Percentiles rank a stretch among this genome's conserved stretches.
phyloP scores from a whole-genome alignment of 306 rosid genomes.

The Ormosia emarginata region DNA sequence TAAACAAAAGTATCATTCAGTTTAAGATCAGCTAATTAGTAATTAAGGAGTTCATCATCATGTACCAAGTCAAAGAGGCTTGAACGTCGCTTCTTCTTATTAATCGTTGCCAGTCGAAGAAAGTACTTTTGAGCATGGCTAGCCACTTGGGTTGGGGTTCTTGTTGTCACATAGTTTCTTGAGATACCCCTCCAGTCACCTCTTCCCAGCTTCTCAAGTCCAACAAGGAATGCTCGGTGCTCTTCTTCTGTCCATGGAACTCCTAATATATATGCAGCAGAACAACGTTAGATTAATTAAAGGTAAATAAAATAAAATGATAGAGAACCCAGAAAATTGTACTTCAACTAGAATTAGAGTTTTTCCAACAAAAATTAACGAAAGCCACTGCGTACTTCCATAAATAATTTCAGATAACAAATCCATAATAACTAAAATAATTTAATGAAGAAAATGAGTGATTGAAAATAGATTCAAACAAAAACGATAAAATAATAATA shows the following conservation, averaged over 20 bases:
- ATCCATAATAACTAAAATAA: neutral
- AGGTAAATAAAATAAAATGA: neutral
- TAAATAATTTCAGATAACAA: neutral
- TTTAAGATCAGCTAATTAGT: neutral
- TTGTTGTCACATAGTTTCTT: conserved; percentile 54
- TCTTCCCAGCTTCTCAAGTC: conserved; percentile 72
- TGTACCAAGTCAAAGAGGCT: conserved; percentile 70
- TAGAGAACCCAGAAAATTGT: neutral
- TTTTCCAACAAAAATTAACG: neutral
- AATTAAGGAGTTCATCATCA: neutral
- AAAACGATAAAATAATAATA: neutral
- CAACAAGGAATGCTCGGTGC: conserved; percentile 60
- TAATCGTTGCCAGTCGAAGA: conserved; percentile 46
- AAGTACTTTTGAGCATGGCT: conserved; percentile 83
- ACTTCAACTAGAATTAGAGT: neutral
- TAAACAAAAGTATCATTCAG: neutral
- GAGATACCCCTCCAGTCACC: conserved; percentile 87
- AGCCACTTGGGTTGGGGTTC: conserved; percentile 83
- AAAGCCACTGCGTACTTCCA: neutral
- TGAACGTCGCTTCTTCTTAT: conserved; percentile 66
- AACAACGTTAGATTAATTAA: neutral
- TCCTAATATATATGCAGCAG: conserved; percentile 27
- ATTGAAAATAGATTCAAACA: neutral
- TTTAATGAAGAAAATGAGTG: neutral
- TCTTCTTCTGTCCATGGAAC: conserved; percentile 86